Conservation (phyloP, 169 alveolate genomes). For the Babesia sp. region DNA sequence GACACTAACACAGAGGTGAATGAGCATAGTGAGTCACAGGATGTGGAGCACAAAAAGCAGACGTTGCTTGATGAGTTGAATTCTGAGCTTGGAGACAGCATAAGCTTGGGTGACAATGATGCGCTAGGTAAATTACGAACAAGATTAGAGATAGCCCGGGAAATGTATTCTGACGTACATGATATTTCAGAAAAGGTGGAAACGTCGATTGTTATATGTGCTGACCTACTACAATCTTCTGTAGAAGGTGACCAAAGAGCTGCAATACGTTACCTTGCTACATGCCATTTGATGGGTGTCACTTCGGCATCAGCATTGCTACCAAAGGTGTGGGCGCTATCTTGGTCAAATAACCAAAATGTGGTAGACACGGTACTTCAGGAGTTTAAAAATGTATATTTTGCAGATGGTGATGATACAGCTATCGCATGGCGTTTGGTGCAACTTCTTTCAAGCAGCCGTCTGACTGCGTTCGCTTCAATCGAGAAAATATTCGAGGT, state of each 20-base stretch:
- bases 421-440: constrained; percentile 32
- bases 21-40: too few relatives aligned
- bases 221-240: constrained; percentile 64
- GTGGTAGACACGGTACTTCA: constrained; percentile 72
- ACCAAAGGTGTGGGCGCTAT: constrained; percentile 75
- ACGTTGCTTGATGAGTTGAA: constrained; percentile 23
- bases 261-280: constrained; percentile 65
- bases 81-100: constrained; percentile 29
- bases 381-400: constrained; percentile 68
- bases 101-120: background rate
- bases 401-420: constrained; percentile 18
- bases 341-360: constrained; percentile 75
- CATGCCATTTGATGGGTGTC: constrained; percentile 75
- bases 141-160: constrained; percentile 49
- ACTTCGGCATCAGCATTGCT: constrained; percentile 61
- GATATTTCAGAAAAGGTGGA: constrained; percentile 55
- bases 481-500: constrained; percentile 64
- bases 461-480: constrained; percentile 44
- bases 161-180: constrained; percentile 55
- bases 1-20: background rate
- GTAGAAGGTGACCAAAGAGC: constrained; percentile 76
- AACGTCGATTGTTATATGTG: constrained; percentile 17
- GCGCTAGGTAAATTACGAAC: constrained; percentile 15
- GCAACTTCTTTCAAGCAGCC: constrained; percentile 26
- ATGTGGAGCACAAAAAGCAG: background rate